Evolutionary conservation across 2,329 filamentous ascomycete species (phyloP).

Genomic region (Acrocalymma vagum): DNA sequence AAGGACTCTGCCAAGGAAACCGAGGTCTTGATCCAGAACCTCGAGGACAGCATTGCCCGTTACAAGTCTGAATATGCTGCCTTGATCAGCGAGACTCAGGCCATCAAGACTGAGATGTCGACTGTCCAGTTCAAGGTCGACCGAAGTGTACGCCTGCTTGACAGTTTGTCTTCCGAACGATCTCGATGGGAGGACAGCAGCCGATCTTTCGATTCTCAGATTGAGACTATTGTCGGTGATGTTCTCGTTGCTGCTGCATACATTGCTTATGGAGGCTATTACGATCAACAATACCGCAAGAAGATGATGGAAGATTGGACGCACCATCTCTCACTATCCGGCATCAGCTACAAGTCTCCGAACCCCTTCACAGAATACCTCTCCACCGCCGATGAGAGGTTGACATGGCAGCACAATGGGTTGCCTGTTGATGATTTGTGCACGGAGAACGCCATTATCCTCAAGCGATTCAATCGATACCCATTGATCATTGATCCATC

Average conservation of each 20-base stretch:
- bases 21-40: constrained; percentile 81
- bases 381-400: constrained; percentile 92
- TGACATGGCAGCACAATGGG: constrained; percentile 93
- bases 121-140: constrained; percentile 98
- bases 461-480: constrained; percentile 98
- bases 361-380: constrained; percentile 97
- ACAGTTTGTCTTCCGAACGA: constrained; percentile 93
- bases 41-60: constrained; percentile 89
- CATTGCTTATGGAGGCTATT: constrained; percentile 94
- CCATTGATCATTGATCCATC: constrained; percentile 98
- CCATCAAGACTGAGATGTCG: constrained; percentile 96
- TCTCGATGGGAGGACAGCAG: constrained; percentile 95
- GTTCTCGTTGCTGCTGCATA: constrained; percentile 97
- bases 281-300: constrained; percentile 98
- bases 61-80: constrained; percentile 98
- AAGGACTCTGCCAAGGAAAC: constrained; percentile 94
- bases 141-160: constrained; percentile 90
- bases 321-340: constrained; percentile 90
- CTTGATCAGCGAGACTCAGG: constrained; percentile 94
- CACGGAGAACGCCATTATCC: constrained; percentile 97
- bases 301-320: constrained; percentile 98
- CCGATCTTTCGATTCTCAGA: constrained; percentile 97
- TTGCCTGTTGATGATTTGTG: constrained; percentile 96
- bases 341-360: constrained; percentile 89
- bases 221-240: constrained; percentile 94